Base-by-base conservation (phyloP, 176 grass and related monocot genomes). In the Zea luxurians region DNA sequence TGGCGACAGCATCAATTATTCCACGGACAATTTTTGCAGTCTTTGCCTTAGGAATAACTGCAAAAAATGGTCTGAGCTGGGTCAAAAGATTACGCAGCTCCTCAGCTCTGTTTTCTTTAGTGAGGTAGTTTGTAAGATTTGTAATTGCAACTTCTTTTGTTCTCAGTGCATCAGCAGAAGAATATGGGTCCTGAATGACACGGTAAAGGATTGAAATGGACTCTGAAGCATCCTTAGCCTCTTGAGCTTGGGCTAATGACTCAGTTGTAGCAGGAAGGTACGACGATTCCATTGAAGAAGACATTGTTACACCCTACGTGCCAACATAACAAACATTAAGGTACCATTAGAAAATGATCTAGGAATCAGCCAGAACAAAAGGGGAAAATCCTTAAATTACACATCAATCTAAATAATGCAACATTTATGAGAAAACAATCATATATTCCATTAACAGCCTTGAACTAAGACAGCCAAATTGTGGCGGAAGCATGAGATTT, bases 11-110 rank as follows among this genome's bases (percentile, higher is more conserved):
- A 90, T 97, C 93, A 10, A 97, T 90, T 52, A 97, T 86, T 3
- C 83, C 83, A 4, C 90, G 85, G 54, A 97, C 93, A 76, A 97
- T 93, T 78, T 97, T 97, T 63, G 93, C 93, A 46, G 93, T 97
- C 82, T 97, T 93, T 67, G 91, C 93, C 63, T 97, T 97, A 6
- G 91, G 91, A 85, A 93, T 93, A 54, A 91, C 48, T 13, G 83
- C 90, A 21, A 97, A 90, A 57, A 97, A 97, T 48, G 90, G 93
- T 46, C 88, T 80, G 70, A 97, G 90, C 83, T 97, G 88, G 66
- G 93, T 93, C 69, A 97, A 68, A 71, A 97, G 93, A 55, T 77
- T 92, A 16, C 90, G 76, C 52, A 97, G 77, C 48, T 93, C 90
- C 76, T 97, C 87, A 20, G 88, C 90, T 62, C 66, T 83, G 49